A percentile compares a stretch with the other conserved stretches of the same genome.
These are phyloP conservation scores for Auricularia heimuer DNA, from an alignment of 768 basidiomycete species.

Conservation along the genomic window DNA sequence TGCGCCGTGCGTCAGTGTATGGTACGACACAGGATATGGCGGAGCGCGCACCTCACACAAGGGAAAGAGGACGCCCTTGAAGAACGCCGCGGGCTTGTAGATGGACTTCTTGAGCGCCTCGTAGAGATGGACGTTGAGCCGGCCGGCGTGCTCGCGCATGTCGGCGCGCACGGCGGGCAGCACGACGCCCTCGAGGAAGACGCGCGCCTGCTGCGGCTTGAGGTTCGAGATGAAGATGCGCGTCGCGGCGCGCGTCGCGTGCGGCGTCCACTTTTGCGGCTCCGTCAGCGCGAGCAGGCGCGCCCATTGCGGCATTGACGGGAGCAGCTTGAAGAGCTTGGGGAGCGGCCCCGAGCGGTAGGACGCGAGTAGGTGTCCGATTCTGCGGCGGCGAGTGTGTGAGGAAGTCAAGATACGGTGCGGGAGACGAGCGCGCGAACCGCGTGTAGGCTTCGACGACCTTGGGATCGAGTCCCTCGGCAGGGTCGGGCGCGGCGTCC, in stretches of 20 bases:
- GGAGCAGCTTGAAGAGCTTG: constrained; percentile 96
- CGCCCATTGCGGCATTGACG: constrained; percentile 92
- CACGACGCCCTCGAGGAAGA: constrained; percentile 86
- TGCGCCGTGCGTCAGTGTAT: constrained; percentile 15
- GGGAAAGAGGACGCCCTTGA: constrained; percentile 96
- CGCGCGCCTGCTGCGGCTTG: constrained; percentile 88
- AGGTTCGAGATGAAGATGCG: constrained; percentile 93
- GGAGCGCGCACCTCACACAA: constrained; percentile 35
- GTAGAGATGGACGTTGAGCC: constrained; percentile 87
- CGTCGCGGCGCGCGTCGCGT: constrained; percentile 89
- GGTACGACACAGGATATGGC: too few species aligned
- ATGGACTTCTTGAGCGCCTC: constrained; percentile 85
- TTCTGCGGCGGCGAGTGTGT: constrained; percentile 33
- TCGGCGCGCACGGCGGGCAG: constrained; percentile 85
- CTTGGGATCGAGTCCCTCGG: constrained; percentile 81
- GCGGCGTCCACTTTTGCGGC: constrained; percentile 91
- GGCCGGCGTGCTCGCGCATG: constrained; percentile 46
- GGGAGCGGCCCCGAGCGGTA: constrained; percentile 94
- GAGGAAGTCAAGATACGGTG: constrained; percentile 7
- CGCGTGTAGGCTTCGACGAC: constrained; percentile 90
- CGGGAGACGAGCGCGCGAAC: constrained; percentile 34
- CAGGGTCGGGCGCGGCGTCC: constrained; percentile 51
- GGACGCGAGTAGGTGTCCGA: constrained; percentile 72
- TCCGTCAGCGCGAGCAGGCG: constrained; percentile 86
- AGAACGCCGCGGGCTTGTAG: constrained; percentile 96